These are phyloP conservation scores for Mitragyna speciosa DNA, from an alignment of 257 asterid genomes.

Conservation along the genomic window DNA sequence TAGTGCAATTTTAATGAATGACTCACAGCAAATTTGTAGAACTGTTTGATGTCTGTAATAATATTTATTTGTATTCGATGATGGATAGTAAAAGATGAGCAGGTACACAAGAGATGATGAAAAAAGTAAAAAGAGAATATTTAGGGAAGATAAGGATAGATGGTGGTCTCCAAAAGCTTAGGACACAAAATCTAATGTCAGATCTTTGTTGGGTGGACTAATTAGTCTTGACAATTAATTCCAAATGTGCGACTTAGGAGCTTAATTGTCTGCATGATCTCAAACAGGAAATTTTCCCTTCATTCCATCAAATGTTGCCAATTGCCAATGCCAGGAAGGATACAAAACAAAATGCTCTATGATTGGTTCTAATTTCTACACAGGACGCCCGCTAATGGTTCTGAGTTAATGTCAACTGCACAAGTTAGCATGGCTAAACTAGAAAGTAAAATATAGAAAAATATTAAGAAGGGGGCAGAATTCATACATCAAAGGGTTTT, in stretches of 20 bases:
- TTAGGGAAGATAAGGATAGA: slow-evolving; percentile 29
- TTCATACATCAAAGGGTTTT: too few species aligned
- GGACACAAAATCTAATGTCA: slow-evolving; percentile 63
- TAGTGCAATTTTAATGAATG: not conserved
- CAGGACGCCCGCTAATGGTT: not conserved
- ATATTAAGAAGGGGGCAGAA: not conserved
- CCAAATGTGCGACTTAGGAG: slow-evolving; percentile 9
- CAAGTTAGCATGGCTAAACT: too few species aligned
- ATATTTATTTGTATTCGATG: not conserved
- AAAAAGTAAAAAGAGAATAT: slow-evolving; percentile 16
- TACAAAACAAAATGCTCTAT: slow-evolving; percentile 5
- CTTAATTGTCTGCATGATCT: not conserved
- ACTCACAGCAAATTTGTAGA: not conserved
- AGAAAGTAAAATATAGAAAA: too few species aligned
- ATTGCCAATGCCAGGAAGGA: slow-evolving; percentile 10
- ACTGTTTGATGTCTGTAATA: not conserved
- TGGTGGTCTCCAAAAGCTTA: slow-evolving; percentile 67
- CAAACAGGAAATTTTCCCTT: not conserved
- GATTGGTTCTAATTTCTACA: not conserved
- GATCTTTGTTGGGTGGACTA: slow-evolving; percentile 58
- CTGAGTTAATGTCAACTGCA: not conserved
- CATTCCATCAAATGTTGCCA: slow-evolving; percentile 6
- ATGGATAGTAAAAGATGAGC: slow-evolving; percentile 27
- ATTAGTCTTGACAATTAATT: slow-evolving; percentile 27
- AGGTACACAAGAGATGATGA: slow-evolving; percentile 15